Percentiles rank a stretch among this genome's conserved stretches.
Evolutionary conservation across 345 rosid species (phyloP).

Genomic region (Rubroshorea leprosula): DNA sequence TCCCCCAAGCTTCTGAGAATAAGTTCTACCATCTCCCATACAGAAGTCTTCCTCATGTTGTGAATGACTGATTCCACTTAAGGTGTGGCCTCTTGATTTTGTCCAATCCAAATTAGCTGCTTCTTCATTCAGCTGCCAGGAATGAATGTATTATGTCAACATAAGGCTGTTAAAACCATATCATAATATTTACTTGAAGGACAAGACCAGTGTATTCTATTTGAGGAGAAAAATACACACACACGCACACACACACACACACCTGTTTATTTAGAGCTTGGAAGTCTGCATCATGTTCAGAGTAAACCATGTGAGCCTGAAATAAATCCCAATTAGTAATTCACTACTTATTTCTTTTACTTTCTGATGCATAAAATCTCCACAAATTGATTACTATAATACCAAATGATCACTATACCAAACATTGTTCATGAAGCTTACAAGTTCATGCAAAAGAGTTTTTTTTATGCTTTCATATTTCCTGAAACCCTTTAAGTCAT

Average conservation of each 20-base stretch:
- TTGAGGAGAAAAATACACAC: neutral
- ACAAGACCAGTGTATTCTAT: neutral
- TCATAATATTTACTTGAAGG: conserved; percentile 8
- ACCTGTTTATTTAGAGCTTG: conserved; percentile 85
- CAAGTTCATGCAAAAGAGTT: conserved; percentile 94
- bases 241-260: too few species aligned
- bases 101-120: conserved; percentile 87
- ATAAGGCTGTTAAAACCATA: neutral
- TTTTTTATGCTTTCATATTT: conserved; percentile 86
- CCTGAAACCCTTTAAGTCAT: conserved; percentile 94
- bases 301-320: conserved; percentile 92
- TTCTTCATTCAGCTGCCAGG: conserved; percentile 74
- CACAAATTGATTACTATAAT: neutral
- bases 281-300: conserved; percentile 88
- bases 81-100: conserved; percentile 64
- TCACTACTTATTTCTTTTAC: neutral
- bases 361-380: too few species aligned
- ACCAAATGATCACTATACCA: conserved; percentile 1
- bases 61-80: conserved; percentile 34
- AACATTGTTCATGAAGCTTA: conserved; percentile 26
- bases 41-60: conserved; percentile 36
- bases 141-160: conserved; percentile 10
- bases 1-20: conserved; percentile 71
- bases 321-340: conserved; percentile 11
- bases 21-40: conserved; percentile 22